Evolutionary conservation across 108 stramenopile species (phyloP), one percentile per base, ranked within the genome.

Genomic region (Aureococcus anophagefferens): DNA sequence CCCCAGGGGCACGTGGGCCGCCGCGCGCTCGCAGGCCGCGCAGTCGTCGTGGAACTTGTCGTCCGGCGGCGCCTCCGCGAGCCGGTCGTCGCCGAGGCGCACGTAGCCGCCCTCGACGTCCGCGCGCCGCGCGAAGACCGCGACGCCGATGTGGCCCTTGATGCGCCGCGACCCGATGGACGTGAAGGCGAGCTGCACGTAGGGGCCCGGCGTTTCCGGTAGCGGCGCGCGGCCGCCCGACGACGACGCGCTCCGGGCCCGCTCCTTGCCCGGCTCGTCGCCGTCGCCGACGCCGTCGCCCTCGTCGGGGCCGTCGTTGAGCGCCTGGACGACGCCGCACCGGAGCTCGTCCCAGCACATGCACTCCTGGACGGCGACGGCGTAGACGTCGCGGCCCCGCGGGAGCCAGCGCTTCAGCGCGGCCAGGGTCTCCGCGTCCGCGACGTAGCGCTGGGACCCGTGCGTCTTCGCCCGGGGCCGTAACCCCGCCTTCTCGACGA

Each of bases 351-450:
- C 29, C 30, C 44, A 46, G 68, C 35, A 36, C 46, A 46, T 59
- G 46, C 68, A 69, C 46, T 69, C 68, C 29, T 69, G 68, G 30
- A 69, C 68, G 13, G 35, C 68, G 30, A 69, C 37, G 9, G 68
- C 68, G 25, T 69, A 69, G 30, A 69, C 30, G 31, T 69, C 68
- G 16, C 31, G 32, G 30, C 68, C 68, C 9, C 9, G 44, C 30
- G 68, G 68, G 32, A 69, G 45, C 68, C 68, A 69, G 1, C 17
- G 0, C 13, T 44, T 17, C 28, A 69, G 29, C 14, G 44, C 25
- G 68, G 0, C 11, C 5, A 68, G 4, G 40, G n/a, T 35, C 21
- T 40, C 37, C 37, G 37, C 7, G 37, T 40, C 37, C n/a, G n/a
- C n/a, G n/a, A n/a, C n/a, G n/a, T n/a, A n/a, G n/a, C n/a, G n/a